Percentiles rank a stretch among this genome's conserved stretches.
Conservation (phyloP, 805 yeast species). For the Myxozyma mucilagina region DNA sequence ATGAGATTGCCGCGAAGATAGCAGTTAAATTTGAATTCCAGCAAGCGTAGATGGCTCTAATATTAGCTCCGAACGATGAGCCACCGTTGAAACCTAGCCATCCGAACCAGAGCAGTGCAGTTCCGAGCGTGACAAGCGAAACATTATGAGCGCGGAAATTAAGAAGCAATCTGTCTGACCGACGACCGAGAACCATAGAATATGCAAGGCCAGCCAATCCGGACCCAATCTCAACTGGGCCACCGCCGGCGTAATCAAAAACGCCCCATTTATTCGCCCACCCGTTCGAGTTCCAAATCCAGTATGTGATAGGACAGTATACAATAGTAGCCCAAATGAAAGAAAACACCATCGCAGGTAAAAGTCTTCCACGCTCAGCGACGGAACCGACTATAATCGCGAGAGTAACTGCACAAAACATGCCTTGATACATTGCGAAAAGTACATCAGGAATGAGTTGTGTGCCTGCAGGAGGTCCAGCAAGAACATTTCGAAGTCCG, state of each 20-base stretch:
- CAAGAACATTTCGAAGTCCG: slow-evolving; percentile 73
- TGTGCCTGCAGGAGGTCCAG: slow-evolving; percentile 44
- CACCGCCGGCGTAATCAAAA: slow-evolving; percentile 96
- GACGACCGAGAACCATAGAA: slow-evolving; percentile 64
- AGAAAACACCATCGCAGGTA: slow-evolving; percentile 78
- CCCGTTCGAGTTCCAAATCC: slow-evolving; percentile 92
- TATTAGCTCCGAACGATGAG: slow-evolving; percentile 75
- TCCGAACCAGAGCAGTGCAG: slow-evolving; percentile 84
- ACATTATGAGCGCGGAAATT: slow-evolving; percentile 86
- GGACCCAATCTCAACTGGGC: slow-evolving; percentile 89
- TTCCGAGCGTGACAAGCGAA: slow-evolving; percentile 85
- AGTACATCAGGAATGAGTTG: slow-evolving; percentile 73
- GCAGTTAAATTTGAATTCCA: slow-evolving; percentile 91
- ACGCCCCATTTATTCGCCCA: slow-evolving; percentile 95
- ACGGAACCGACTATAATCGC: slow-evolving; percentile 90
- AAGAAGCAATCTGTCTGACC: slow-evolving; percentile 65
- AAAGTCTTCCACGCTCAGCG: slow-evolving; percentile 87
- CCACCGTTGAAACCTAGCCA: slow-evolving; percentile 98
- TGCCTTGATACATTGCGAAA: slow-evolving; percentile 83
- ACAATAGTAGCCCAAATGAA: slow-evolving; percentile 90
- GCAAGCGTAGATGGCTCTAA: slow-evolving; percentile 84
- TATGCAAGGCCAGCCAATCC: slow-evolving; percentile 90
- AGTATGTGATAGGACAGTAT: slow-evolving; percentile 87
- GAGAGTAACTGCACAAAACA: slow-evolving; percentile 85
- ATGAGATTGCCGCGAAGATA: slow-evolving; percentile 83